These are phyloP conservation scores for Diaporthe nobilis DNA, from an alignment of 2,329 filamentous ascomycete species.

Conservation along the genomic window DNA sequence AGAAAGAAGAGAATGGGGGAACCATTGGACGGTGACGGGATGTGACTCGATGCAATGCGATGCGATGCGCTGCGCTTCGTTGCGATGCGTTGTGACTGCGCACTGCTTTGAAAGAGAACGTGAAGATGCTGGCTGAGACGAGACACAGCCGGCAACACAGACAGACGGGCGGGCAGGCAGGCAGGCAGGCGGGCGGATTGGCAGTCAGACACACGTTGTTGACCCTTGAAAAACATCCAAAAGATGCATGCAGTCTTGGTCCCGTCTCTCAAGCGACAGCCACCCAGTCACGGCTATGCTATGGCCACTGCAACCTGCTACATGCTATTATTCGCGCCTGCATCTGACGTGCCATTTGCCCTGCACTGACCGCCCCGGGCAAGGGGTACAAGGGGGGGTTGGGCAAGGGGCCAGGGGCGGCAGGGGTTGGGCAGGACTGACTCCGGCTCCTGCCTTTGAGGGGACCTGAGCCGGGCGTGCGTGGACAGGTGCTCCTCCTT, in stretches of 20 bases:
- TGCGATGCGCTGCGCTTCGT: slow-evolving; percentile 5
- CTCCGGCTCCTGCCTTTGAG: background rate
- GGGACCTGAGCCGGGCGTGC: background rate
- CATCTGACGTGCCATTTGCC: slow-evolving; percentile 28
- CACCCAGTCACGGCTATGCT: background rate
- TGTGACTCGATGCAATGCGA: slow-evolving; percentile 16
- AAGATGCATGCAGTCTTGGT: slow-evolving; percentile 11
- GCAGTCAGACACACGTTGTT: slow-evolving; percentile 1
- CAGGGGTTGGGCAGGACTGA: slow-evolving; percentile 1
- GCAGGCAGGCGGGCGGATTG: background rate
- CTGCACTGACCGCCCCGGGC: slow-evolving; percentile 30
- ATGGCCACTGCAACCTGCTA: slow-evolving; percentile 7
- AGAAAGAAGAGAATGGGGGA: slow-evolving; percentile 6
- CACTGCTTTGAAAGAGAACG: background rate
- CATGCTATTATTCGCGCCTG: slow-evolving; percentile 11
- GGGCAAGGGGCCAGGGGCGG: background rate
- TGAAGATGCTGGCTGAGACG: slow-evolving; percentile 4
- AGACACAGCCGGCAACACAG: slow-evolving; percentile 9
- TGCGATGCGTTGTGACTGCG: slow-evolving; percentile 7
- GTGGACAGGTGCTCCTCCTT: background rate
- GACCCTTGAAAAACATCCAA: slow-evolving; percentile 9
- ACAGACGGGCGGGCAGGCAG: background rate
- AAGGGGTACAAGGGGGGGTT: slow-evolving; percentile 11
- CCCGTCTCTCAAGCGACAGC: slow-evolving; percentile 29
- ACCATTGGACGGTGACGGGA: slow-evolving; percentile 16